Evolutionary conservation across 192 early-diverging fungal species (phyloP).

Genomic region (Coemansia sp.): DNA sequence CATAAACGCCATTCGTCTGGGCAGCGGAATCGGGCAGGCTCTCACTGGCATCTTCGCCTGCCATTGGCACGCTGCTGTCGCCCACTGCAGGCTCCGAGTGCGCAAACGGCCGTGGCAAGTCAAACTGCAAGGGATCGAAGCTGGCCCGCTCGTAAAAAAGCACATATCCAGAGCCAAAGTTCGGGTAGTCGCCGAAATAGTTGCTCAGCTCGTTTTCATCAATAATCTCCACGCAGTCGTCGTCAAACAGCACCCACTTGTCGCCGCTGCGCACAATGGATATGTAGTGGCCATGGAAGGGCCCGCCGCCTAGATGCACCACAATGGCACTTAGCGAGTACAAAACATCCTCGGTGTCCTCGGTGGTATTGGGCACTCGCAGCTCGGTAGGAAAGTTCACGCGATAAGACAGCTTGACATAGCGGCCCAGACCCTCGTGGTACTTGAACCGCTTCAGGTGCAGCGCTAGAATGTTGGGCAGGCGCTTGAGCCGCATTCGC

Average conservation of each 20-base stretch:
- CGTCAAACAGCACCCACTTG: conserved; percentile 94
- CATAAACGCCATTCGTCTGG: conserved; percentile 6
- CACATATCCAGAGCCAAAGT: conserved; percentile 75
- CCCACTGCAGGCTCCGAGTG: background rate
- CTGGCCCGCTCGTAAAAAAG: conserved; percentile 69
- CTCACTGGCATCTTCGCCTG: background rate
- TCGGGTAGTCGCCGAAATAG: conserved; percentile 77
- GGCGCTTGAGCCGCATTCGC: conserved; percentile 91
- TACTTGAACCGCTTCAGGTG: conserved; percentile 99
- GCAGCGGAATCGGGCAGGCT: background rate
- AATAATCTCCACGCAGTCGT: conserved; percentile 88
- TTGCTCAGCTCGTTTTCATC: conserved; percentile 73
- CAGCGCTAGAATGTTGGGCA: conserved; percentile 92
- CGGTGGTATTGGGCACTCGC: conserved; percentile 89
- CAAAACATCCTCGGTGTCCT: conserved; percentile 82
- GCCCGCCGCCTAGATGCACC: conserved; percentile 95
- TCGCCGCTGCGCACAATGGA: conserved; percentile 81
- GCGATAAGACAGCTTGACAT: conserved; percentile 92
- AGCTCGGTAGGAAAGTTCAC: conserved; percentile 94
- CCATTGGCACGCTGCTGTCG: too few species aligned
- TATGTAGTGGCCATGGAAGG: conserved; percentile 96
- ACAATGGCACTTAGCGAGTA: conserved; percentile 89
- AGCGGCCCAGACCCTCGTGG: conserved; percentile 84
- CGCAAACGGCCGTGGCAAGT: conserved; percentile 27
- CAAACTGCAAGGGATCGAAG: conserved; percentile 43